Base-by-base conservation (phyloP, 192 early-diverging fungal genomes). In the Coemansia sp. region DNA sequence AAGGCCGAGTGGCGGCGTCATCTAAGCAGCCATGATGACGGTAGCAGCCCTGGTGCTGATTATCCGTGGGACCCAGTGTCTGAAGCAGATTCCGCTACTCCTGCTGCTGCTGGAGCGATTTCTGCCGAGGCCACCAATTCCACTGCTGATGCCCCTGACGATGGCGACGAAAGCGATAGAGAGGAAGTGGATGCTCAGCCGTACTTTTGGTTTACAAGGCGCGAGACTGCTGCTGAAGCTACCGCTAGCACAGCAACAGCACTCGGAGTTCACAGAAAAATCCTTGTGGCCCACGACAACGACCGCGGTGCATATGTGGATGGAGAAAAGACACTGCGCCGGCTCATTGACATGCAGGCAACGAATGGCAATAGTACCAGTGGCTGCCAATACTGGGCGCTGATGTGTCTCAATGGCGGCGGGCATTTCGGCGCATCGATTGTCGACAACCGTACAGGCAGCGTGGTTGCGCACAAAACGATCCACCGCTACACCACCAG, bases 401-500 rank as follows among this genome's bases (percentile, higher is more conserved):
- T 98, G 7, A 63, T 98, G 20, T 88, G 91, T 86, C 64, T 93
- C 39, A 87, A 89, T n/a, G 90, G 89, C 56, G 90, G 89, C 59
- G 94, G 96, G 12, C 91, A 94, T 70, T 99, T 99, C 85, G 94
- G 94, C 7, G 97, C 90, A 13, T 87, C 90, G 4, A 87, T 99
- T 8, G 85, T 96, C 59, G 94, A 96, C 72, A 84, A 89, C 65
- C 74, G 74, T 38, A 81, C 79, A 17, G 87, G 87, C 46, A 72
- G 83, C 49, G 70, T 90, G 25, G 46, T 93, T 5, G 88, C 82
- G 0, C 94, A 98, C 84, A 99, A 98, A 79, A 93, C 95, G 22
- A 90, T 97, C 64, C 95, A 96, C 72, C 86, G 97, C 43, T 99
- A 99, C 79, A 99, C 97, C 6, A 96, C 95, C 5, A 88, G 97